Percentiles rank a stretch among this genome's conserved stretches.
Conservation (phyloP, 139 green algal genomes). For the Chlamydomonas sp. region DNA sequence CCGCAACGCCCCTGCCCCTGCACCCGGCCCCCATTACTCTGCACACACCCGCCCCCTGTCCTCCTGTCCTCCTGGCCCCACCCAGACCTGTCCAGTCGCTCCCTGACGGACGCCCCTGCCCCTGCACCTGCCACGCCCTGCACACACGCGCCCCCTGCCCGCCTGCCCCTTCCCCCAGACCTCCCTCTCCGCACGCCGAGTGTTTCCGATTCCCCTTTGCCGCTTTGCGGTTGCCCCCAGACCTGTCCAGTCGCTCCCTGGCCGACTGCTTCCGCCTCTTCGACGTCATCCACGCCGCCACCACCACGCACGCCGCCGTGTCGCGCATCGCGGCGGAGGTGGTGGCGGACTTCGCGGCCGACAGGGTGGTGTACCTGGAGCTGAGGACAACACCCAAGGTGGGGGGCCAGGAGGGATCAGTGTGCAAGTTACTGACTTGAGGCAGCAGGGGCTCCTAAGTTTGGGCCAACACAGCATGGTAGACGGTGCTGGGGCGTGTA, state of each 20-base stretch:
- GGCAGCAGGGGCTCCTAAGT: too few relatives aligned
- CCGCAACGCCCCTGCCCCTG: too few relatives aligned
- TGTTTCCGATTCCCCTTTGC: too few relatives aligned
- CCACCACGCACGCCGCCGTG: conserved; percentile 71
- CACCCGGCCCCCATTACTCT: too few relatives aligned
- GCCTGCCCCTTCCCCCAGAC: too few relatives aligned
- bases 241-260: conserved; percentile 39
- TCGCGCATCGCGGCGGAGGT: conserved; percentile 76
- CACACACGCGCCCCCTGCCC: too few relatives aligned
- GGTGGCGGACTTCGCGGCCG: conserved; percentile 65
- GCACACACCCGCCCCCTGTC: too few relatives aligned
- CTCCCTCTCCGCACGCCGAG: too few relatives aligned
- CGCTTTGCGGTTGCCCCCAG: not conserved
- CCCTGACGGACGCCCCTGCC: conserved; percentile 41
- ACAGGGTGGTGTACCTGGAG: conserved; percentile 83
- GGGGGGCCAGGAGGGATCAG: not conserved
- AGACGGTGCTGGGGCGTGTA: too few relatives aligned
- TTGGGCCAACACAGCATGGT: too few relatives aligned
- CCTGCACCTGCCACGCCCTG: too few relatives aligned
- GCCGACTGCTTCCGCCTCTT: conserved; percentile 85
- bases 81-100: not conserved
- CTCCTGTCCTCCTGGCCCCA: not conserved
- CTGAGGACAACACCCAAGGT: conserved; percentile 90
- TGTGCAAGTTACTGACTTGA: too few relatives aligned
- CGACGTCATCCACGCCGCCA: conserved; percentile 80